Conservation (phyloP, 169 alveolate species). For the Cryptosporidium sp. region DNA sequence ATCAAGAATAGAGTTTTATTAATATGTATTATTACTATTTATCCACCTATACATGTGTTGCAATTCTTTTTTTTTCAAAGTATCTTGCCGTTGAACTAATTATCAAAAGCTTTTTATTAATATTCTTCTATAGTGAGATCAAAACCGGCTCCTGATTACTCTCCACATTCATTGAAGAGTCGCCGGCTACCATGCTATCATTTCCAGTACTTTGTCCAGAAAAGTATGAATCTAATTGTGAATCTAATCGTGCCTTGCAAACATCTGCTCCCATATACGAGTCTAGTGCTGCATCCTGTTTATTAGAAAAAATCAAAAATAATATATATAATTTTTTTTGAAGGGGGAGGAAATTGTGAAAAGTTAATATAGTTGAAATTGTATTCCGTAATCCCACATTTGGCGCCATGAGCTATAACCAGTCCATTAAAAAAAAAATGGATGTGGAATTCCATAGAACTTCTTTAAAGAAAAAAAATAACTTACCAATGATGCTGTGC, state of each 20-base stretch:
- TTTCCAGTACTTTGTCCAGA: constrained; percentile 59
- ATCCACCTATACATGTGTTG: not conserved
- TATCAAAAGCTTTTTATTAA: not conserved
- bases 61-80: not conserved
- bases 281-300: constrained; percentile 69
- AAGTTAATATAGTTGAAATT: not conserved
- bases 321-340: not conserved
- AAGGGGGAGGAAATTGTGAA: not conserved
- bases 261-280: constrained; percentile 59
- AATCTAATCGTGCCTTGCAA: constrained; percentile 64
- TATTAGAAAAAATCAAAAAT: not conserved
- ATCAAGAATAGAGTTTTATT: not conserved
- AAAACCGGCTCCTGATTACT: constrained; percentile 30
- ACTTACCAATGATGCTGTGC: constrained; percentile 62
- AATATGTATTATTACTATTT: not conserved
- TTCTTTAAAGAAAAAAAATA: not conserved
- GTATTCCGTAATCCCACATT: not conserved
- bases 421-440: not conserved
- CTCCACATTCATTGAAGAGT: constrained; percentile 36
- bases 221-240: constrained; percentile 61
- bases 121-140: constrained; percentile 18
- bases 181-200: constrained; percentile 14
- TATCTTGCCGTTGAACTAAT: not conserved
- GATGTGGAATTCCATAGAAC: not conserved
- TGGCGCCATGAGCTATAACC: not conserved